A percentile compares a stretch with the other conserved stretches of the same genome.
phyloP scores from a whole-genome alignment of 441 rosid species.

The Erysimum cheiri region DNA sequence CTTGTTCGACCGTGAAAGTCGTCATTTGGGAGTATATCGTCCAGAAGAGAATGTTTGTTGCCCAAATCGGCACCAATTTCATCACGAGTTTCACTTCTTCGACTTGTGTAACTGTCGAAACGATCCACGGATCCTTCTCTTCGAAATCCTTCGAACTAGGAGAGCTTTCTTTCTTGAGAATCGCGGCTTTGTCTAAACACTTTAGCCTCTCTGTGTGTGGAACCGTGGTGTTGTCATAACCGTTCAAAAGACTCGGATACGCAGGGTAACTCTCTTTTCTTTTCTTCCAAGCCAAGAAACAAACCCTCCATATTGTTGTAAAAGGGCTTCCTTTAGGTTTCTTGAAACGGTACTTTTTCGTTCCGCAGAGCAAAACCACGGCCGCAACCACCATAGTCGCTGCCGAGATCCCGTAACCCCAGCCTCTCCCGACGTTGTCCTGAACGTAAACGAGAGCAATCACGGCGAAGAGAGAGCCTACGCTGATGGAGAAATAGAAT shows the following conservation, averaged over 20 bases:
- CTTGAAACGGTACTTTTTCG: slow-evolving; percentile 69
- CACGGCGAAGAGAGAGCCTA: slow-evolving; percentile 79
- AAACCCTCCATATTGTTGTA: slow-evolving; percentile 75
- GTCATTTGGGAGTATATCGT: slow-evolving; percentile 92
- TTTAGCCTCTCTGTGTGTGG: slow-evolving; percentile 67
- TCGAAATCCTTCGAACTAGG: slow-evolving; percentile 29
- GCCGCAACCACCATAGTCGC: slow-evolving; percentile 81
- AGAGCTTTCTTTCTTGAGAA: slow-evolving; percentile 45
- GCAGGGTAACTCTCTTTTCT: slow-evolving; percentile 57
- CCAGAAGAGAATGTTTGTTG: slow-evolving; percentile 87
- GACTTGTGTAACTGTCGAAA: slow-evolving; percentile 73
- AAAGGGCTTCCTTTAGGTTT: slow-evolving; percentile 88
- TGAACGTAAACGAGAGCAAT: slow-evolving; percentile 81
- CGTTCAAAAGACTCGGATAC: slow-evolving; percentile 64
- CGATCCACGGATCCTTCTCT: slow-evolving; percentile 61
- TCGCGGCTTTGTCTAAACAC: slow-evolving; percentile 85
- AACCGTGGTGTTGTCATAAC: slow-evolving; percentile 59
- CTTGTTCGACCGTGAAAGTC: slow-evolving; percentile 88
- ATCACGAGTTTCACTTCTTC: slow-evolving; percentile 87
- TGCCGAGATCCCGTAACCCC: slow-evolving; percentile 90
- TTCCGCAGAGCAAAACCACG: slow-evolving; percentile 62
- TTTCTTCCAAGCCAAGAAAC: slow-evolving; percentile 79
- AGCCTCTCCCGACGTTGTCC: slow-evolving; percentile 89
- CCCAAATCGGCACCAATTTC: slow-evolving; percentile 82
- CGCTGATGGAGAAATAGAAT: slow-evolving; percentile 79